These are phyloP conservation scores for Heterobasidion occidentale DNA, from an alignment of 1,284 basidiomycete genomes.

Conservation along the genomic window DNA sequence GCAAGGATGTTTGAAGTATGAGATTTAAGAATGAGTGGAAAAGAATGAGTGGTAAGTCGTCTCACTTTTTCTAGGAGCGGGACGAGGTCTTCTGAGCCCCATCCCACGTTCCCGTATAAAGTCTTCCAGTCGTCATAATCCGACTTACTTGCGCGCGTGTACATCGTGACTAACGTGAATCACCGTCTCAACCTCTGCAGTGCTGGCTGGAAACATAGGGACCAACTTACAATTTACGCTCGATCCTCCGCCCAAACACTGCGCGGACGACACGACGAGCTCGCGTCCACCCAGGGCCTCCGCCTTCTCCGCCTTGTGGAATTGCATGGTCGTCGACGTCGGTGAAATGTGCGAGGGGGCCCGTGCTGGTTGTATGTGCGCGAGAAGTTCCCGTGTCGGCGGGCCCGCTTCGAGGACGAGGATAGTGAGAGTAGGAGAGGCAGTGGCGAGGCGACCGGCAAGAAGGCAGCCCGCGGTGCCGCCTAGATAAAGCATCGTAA, in stretches of 20 bases:
- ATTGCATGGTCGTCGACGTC: constrained; percentile 26
- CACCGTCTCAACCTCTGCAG: background rate
- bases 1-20: background rate
- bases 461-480: constrained; percentile 33
- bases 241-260: constrained; percentile 45
- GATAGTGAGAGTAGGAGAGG: constrained; percentile 29
- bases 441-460: constrained; percentile 31
- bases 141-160: constrained; percentile 43
- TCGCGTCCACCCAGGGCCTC: constrained; percentile 31
- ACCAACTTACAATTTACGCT: constrained; percentile 36
- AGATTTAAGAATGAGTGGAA: background rate
- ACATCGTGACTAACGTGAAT: constrained; percentile 36
- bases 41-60: background rate
- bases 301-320: constrained; percentile 29
- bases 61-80: constrained; percentile 43
- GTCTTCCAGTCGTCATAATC: constrained; percentile 50
- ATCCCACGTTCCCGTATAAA: constrained; percentile 39
- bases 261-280: constrained; percentile 28
- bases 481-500: constrained; percentile 6
- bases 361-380: constrained; percentile 38
- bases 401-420: constrained; percentile 32
- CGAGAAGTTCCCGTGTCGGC: constrained; percentile 26
- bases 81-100: constrained; percentile 41
- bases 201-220: background rate
- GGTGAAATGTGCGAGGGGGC: constrained; percentile 26